Evolutionary conservation across 2,329 filamentous ascomycete genomes (phyloP), one percentile per base, ranked within the genome.

Genomic region (Colletotrichum simmondsii): DNA sequence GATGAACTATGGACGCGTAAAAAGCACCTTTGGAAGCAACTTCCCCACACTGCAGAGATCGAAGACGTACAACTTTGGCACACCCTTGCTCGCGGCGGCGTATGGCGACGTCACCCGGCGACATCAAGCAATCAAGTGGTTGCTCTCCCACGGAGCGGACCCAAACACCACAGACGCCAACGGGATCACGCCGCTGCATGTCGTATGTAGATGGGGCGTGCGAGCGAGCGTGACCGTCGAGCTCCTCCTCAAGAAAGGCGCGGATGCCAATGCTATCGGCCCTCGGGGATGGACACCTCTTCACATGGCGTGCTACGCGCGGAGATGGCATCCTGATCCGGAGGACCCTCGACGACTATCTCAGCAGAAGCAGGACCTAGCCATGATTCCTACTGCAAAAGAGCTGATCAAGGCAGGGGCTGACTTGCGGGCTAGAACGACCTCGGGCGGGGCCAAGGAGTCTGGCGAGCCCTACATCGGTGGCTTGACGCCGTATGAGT

Each of bases 171-270:
- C 26, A 22, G 59, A 65, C 19, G 5, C 24, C 6, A 26, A 30
- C 19, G 63, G 56, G 6, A 28, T 32, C 24, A 58, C 54, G 6
- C 37, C 56, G 3, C 24, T 66, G 6, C 62, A 71, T 12, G 32
- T 60, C 24, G 32, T 71, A 5, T 37, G 54, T 24, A 42, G 37
- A 54, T n/a, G 57, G 16, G n/a, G 28, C 7, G 26, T 52, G 10
- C 46, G 12, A n/a, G 22, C 19, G 42, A n/a, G 22, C 22, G 19
- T 16, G 35, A 60, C 32, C 5, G 60, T 71, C 4, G 49, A 60
- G 54, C 49, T 75, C 30, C 65, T 76, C 0, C 42, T 77, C 28
- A 68, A 74, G 7, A 58, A 60, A 12, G 73, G 75, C 16, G 75
- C 75, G 3, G 60, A 75, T 16, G 62, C 72, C 4, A 75, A 72